These are phyloP conservation scores for Hypoxylon cercidicola DNA, from an alignment of 495 filamentous ascomycete genomes.

Conservation along the genomic window DNA sequence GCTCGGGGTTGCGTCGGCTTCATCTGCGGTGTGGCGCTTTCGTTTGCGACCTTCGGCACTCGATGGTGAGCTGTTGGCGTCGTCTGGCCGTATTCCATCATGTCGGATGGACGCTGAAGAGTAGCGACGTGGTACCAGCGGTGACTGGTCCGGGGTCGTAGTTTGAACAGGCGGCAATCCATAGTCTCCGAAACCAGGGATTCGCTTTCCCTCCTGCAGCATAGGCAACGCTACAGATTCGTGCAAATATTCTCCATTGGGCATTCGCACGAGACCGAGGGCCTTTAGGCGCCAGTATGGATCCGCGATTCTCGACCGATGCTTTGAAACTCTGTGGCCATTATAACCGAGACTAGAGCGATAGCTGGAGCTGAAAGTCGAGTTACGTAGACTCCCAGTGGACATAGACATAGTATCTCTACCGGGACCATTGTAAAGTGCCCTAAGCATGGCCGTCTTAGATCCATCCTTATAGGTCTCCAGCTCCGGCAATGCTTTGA, in stretches of 20 bases:
- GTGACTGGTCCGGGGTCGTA: constrained; percentile 29
- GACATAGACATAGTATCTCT: constrained; percentile 41
- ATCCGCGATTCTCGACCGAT: constrained; percentile 37
- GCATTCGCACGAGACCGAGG: constrained; percentile 54
- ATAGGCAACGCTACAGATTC: constrained; percentile 52
- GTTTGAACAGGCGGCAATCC: constrained; percentile 35
- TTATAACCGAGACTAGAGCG: constrained; percentile 46
- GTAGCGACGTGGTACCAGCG: constrained; percentile 7
- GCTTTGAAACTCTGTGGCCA: constrained; percentile 35
- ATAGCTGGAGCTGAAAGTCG: constrained; percentile 46
- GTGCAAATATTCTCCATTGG: constrained; percentile 55
- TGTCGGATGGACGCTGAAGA: constrained; percentile 10
- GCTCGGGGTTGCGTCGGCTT: constrained; percentile 23
- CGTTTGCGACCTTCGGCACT: constrained; percentile 33
- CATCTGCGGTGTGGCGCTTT: constrained; percentile 34
- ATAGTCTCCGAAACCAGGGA: constrained; percentile 42
- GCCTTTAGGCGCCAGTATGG: constrained; percentile 56
- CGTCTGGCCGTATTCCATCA: neutral
- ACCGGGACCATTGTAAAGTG: constrained; percentile 25
- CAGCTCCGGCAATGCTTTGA: constrained; percentile 38
- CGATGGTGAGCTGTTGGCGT: constrained; percentile 24
- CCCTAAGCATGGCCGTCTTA: constrained; percentile 44
- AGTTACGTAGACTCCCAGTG: constrained; percentile 42
- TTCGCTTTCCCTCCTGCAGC: constrained; percentile 41
- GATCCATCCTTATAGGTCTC: constrained; percentile 34